Evolutionary conservation across 768 basidiomycete genomes (phyloP).

Genomic region (Crucibulum laeve): DNA sequence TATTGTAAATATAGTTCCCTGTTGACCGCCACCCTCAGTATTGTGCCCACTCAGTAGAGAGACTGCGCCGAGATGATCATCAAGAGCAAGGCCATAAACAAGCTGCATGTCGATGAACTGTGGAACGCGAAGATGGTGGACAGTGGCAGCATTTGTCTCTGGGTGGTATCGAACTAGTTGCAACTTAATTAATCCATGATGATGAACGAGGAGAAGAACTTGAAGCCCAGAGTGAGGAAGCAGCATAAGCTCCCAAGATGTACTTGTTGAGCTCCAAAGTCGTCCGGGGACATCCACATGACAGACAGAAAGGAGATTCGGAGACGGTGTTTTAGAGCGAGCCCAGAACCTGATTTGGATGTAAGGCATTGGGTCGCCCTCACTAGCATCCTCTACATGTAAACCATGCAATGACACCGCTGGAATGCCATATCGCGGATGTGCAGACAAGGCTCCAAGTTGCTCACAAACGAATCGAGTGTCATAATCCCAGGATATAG

Average conservation of each 20-base stretch:
- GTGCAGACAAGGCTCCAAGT: conserved; percentile 15
- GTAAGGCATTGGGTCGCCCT: background rate
- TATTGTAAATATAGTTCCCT: background rate
- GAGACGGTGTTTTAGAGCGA: background rate
- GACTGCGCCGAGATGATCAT: conserved; percentile 5
- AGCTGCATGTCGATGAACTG: conserved; percentile 7
- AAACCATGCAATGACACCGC: conserved; percentile 14
- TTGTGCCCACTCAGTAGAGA: no score
- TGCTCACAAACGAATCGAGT: background rate
- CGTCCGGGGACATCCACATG: background rate
- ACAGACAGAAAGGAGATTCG: background rate
- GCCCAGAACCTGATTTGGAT: conserved; percentile 3
- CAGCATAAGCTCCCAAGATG: conserved; percentile 1
- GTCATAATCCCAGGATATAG: background rate
- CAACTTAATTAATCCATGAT: background rate
- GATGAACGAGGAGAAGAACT: background rate
- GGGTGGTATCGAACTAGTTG: background rate
- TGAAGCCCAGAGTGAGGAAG: conserved; percentile 1
- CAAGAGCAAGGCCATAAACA: conserved; percentile 4
- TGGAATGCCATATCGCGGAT: conserved; percentile 14
- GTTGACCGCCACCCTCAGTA: no score
- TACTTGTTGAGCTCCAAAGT: background rate
- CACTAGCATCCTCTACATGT: background rate
- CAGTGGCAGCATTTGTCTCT: background rate
- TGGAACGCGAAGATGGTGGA: conserved; percentile 1